Evolutionary conservation across 179 eudicot species (phyloP), one percentile per base, ranked within the genome.

Genomic region (Sideroxylon spinosum): DNA sequence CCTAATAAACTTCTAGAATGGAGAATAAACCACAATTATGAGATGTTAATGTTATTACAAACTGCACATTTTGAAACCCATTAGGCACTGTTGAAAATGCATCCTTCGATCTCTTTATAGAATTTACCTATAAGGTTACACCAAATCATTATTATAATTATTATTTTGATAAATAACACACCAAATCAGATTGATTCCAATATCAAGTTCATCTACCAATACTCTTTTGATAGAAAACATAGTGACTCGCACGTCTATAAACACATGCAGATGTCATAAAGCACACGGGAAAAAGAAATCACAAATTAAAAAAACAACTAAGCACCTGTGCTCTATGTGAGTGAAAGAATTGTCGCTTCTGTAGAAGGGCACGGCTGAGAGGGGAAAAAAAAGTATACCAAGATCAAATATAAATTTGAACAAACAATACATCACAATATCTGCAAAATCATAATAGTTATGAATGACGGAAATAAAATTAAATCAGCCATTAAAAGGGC

Each of bases 251-350:
- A 59, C 46, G 55, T 52, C 22, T 14, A 55, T 25, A 13, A 79
- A 60, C 19, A 48, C 44, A 37, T 37, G 28, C 32, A 73, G 56
- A 53, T 46, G 9, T 75, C 76, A 29, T 7, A 61, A 78, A 73
- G 20, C 26, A 63, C 55, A 37, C 2, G 17, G 53, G 59, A 23
- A 65, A 20, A 79, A 59, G 7, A 71, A 77, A n/a, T 56, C 28
- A 81, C 3, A 56, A 66, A 64, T 22, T 44, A 74, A 29, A 75
- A 74, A 9, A 62, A 17, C 3, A 16, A 22, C 62, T 69, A 59
- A 64, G 84, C 79, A 95, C 99, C 92, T 95, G 98, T 60, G 99
- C 98, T 84, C 99, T 87, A 74, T 95, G 99, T 7, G 99, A 95
- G 82, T 95, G 99, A 85, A 91, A 93, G 90, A 95, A 95, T 84